phyloP scores from a whole-genome alignment of 192 early-diverging fungal genomes.

The Linderina pennispora region DNA sequence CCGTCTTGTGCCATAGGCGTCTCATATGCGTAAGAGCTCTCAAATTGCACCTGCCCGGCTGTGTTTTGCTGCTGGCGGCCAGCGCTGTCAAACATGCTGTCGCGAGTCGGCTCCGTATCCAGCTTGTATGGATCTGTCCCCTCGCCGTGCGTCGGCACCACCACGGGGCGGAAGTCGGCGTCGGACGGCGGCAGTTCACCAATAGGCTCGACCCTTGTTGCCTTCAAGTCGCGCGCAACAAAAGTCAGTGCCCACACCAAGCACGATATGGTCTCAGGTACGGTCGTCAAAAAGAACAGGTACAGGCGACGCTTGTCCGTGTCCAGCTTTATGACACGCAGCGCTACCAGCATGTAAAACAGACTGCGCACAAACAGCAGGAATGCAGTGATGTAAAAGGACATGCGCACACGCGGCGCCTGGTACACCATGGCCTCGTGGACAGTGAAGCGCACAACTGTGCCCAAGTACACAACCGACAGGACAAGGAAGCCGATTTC shows the following conservation, averaged over 20 bases:
- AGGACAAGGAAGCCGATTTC: slow-evolving; percentile 32
- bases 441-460: slow-evolving; percentile 12
- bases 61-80: no score
- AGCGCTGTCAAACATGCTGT: not conserved
- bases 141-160: no score
- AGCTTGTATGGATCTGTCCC: not conserved
- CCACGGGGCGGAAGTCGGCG: not conserved
- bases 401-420: slow-evolving; percentile 26
- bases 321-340: slow-evolving; percentile 17
- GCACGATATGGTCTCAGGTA: slow-evolving; percentile 14
- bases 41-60: no score
- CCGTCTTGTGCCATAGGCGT: not conserved
- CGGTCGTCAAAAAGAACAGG: slow-evolving; percentile 30
- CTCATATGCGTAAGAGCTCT: not conserved
- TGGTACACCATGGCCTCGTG: slow-evolving; percentile 36
- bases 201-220: not conserved
- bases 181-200: slow-evolving; percentile 7
- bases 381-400: slow-evolving; percentile 14
- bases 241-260: slow-evolving; percentile 22
- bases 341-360: slow-evolving; percentile 41
- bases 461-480: slow-evolving; percentile 7
- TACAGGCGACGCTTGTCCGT: slow-evolving; percentile 35
- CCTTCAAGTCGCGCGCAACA: slow-evolving; percentile 17
- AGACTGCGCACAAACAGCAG: slow-evolving; percentile 22
- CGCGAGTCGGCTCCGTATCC: not conserved